Evolutionary conservation across 805 yeast genomes (phyloP).

Genomic region (Candida hungchunana): DNA sequence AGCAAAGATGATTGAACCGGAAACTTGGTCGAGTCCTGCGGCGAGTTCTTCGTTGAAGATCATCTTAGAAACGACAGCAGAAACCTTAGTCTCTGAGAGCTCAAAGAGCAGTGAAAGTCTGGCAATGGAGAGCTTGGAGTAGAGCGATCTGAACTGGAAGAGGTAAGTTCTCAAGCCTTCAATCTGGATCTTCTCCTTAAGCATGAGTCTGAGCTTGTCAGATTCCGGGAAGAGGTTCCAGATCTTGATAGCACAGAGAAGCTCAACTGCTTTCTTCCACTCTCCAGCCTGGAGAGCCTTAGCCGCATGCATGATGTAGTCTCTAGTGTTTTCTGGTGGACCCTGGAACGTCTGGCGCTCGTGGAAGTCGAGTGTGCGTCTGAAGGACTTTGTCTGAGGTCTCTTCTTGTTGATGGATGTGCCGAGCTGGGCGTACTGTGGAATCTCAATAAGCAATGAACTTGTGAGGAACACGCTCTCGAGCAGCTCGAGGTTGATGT

Average conservation of each 20-base stretch:
- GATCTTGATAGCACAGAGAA: conserved; percentile 71
- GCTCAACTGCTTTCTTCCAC: conserved; percentile 74
- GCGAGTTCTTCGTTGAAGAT: conserved; percentile 72
- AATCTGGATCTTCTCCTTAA: conserved; percentile 73
- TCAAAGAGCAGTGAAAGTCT: conserved; percentile 66
- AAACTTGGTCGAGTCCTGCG: conserved; percentile 68
- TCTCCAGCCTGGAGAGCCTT: conserved; percentile 83
- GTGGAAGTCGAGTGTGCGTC: conserved; percentile 85
- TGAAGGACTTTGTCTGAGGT: conserved; percentile 74
- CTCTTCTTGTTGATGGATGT: conserved; percentile 55
- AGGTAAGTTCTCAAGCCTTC: conserved; percentile 93
- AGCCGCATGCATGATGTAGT: conserved; percentile 89
- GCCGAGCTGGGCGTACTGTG: conserved; percentile 74
- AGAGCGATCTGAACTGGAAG: conserved; percentile 75
- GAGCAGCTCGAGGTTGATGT: conserved; percentile 89
- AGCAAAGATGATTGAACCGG: conserved; percentile 60
- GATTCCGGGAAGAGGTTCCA: conserved; percentile 80
- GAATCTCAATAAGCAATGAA: conserved; percentile 86
- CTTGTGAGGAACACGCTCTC: conserved; percentile 92
- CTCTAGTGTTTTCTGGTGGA: conserved; percentile 96
- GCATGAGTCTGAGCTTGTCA: conserved; percentile 63
- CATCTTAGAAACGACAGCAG: conserved; percentile 66
- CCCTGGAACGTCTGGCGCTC: conserved; percentile 95
- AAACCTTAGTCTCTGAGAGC: conserved; percentile 50
- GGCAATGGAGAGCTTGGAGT: conserved; percentile 65